These are phyloP conservation scores for Claviceps fusiformis DNA, from an alignment of 2,329 filamentous ascomycete genomes.

Conservation along the genomic window DNA sequence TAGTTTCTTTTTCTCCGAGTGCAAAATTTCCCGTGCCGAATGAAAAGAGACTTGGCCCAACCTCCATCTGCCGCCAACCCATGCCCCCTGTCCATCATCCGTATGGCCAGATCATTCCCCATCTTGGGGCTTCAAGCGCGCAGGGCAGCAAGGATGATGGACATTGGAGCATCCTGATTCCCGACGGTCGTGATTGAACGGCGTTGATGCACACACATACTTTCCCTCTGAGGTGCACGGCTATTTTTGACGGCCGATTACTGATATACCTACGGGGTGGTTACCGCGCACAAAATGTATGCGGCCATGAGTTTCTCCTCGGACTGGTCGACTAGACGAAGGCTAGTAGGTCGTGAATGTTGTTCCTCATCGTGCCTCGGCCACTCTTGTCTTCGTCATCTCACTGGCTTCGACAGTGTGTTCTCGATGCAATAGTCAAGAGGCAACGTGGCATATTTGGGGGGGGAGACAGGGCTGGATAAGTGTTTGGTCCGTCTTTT, in stretches of 20 bases:
- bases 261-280: not conserved
- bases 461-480: not conserved
- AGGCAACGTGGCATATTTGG: not conserved
- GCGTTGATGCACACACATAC: not conserved
- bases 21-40: not conserved
- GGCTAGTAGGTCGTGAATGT: not conserved
- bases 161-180: not conserved
- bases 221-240: not conserved
- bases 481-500: not conserved
- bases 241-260: not conserved
- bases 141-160: not conserved
- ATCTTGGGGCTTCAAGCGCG: not conserved
- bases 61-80: conserved; percentile 3
- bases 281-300: not conserved
- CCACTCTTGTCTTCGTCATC: not conserved
- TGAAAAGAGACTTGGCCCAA: not conserved
- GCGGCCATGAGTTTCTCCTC: not conserved
- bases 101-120: not conserved
- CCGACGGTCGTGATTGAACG: not conserved
- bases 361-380: not conserved
- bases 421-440: not conserved
- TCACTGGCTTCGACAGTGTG: not conserved
- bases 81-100: not conserved
- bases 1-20: not conserved
- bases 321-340: not conserved